These are phyloP conservation scores for Medicago lupulina DNA, from an alignment of 306 rosid species.

Conservation along the genomic window DNA sequence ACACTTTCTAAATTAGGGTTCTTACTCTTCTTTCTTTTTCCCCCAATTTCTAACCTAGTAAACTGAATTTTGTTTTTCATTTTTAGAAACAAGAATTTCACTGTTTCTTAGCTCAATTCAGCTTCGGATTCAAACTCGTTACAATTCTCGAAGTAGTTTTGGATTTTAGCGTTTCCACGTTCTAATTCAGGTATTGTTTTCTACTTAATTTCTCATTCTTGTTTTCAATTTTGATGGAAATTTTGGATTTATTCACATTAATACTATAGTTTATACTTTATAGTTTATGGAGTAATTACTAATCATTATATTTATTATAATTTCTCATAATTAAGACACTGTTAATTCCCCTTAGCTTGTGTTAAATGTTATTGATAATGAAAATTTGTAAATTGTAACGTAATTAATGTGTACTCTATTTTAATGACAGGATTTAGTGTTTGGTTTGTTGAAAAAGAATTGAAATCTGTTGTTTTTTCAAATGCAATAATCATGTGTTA, in stretches of 20 bases:
- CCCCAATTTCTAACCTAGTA: background rate
- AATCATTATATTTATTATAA: conserved; percentile 3
- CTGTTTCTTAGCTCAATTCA: conserved; percentile 48
- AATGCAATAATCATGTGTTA: too few relatives aligned
- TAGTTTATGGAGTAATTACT: conserved; percentile 13
- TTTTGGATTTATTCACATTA: conserved; percentile 36
- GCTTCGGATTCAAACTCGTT: conserved; percentile 45
- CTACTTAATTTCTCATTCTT: conserved; percentile 1
- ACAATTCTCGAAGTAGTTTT: conserved; percentile 32
- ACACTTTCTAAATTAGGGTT: conserved; percentile 45
- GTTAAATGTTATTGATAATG: background rate
- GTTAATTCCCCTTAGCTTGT: background rate
- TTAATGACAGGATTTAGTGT: conserved; percentile 35
- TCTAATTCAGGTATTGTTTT: conserved; percentile 50
- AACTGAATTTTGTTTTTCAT: conserved; percentile 13
- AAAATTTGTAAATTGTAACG: conserved; percentile 33
- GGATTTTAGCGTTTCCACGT: conserved; percentile 38
- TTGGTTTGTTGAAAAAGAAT: conserved; percentile 45
- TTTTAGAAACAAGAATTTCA: conserved; percentile 51
- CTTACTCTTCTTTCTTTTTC: background rate
- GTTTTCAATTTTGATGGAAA: background rate
- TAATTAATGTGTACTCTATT: conserved; percentile 42
- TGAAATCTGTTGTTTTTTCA: conserved; percentile 14
- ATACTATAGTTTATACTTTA: background rate
- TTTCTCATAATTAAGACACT: conserved; percentile 4